phyloP scores from a whole-genome alignment of 306 rosid species.

The Hippophae tibetana region DNA sequence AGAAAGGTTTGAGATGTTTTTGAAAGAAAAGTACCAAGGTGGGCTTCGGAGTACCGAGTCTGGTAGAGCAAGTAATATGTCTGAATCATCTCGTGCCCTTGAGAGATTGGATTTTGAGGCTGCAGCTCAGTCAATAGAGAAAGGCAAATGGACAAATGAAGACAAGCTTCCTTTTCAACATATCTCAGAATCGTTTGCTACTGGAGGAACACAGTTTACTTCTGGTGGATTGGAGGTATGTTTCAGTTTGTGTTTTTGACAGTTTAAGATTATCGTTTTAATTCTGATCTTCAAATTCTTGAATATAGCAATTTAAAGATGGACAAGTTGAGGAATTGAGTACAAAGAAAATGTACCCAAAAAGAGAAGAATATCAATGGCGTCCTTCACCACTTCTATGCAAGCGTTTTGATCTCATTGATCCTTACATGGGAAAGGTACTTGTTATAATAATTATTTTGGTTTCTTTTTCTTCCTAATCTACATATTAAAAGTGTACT shows the following conservation, averaged over 20 bases:
- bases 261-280: slow-evolving; percentile 17
- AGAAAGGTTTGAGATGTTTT: slow-evolving; percentile 83
- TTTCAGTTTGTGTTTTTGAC: slow-evolving; percentile 19
- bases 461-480: slow-evolving; percentile 1
- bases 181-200: slow-evolving; percentile 41
- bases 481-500: background rate
- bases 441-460: slow-evolving; percentile 4
- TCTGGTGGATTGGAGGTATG: slow-evolving; percentile 74
- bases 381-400: slow-evolving; percentile 85
- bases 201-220: slow-evolving; percentile 76
- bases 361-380: slow-evolving; percentile 89
- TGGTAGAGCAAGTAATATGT: slow-evolving; percentile 65
- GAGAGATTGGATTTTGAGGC: slow-evolving; percentile 95
- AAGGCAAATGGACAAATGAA: slow-evolving; percentile 50
- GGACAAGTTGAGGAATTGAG: slow-evolving; percentile 36
- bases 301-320: slow-evolving; percentile 55
- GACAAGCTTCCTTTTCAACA: slow-evolving; percentile 38
- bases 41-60: slow-evolving; percentile 73
- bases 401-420: slow-evolving; percentile 95
- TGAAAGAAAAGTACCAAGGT: slow-evolving; percentile 82
- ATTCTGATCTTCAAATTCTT: slow-evolving; percentile 21
- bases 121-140: slow-evolving; percentile 80
- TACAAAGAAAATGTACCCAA: slow-evolving; percentile 49
- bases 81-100: slow-evolving; percentile 91
- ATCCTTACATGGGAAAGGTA: slow-evolving; percentile 98